Conservation (phyloP, 306 rosid genomes). For the Clitoria ternatea region DNA sequence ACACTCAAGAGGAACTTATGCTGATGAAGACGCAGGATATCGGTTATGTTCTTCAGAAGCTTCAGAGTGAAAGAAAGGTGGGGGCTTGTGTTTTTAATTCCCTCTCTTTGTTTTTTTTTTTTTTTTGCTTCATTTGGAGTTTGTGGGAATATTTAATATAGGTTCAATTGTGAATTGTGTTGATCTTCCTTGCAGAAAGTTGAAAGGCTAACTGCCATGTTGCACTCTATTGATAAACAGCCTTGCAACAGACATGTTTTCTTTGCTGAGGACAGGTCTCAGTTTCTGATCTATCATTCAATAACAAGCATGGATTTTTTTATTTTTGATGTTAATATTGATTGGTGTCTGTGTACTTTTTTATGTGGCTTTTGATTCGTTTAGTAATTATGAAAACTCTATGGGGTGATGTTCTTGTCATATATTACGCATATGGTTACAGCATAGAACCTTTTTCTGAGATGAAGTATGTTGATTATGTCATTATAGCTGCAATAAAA, state of each 20-base stretch:
- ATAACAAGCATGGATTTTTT: not conserved
- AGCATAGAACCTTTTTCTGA: not conserved
- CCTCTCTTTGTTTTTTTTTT: not conserved
- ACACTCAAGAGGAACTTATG: constrained; percentile 63
- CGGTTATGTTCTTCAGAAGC: constrained; percentile 71
- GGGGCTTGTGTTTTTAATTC: not conserved
- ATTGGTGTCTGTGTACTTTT: not conserved
- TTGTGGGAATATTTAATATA: not conserved
- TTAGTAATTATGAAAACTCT: not conserved
- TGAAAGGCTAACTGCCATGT: constrained; percentile 60
- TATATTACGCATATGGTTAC: not conserved
- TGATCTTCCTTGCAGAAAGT: constrained; percentile 51
- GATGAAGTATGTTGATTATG: not conserved
- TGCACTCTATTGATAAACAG: constrained; percentile 55
- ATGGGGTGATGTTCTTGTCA: not conserved
- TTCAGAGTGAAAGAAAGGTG: constrained; percentile 81
- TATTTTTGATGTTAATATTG: not conserved
- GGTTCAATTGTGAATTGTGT: not conserved
- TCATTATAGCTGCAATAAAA: not conserved
- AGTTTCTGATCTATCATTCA: not conserved
- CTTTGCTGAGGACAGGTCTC: constrained; percentile 77
- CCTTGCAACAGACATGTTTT: constrained; percentile 47
- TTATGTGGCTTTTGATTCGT: not conserved
- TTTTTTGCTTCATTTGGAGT: no score
- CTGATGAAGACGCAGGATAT: constrained; percentile 84